Evolutionary conservation across 2,329 filamentous ascomycete genomes (phyloP), one percentile per base, ranked within the genome.

Genomic region (Ophiostoma novo-ulmi): DNA sequence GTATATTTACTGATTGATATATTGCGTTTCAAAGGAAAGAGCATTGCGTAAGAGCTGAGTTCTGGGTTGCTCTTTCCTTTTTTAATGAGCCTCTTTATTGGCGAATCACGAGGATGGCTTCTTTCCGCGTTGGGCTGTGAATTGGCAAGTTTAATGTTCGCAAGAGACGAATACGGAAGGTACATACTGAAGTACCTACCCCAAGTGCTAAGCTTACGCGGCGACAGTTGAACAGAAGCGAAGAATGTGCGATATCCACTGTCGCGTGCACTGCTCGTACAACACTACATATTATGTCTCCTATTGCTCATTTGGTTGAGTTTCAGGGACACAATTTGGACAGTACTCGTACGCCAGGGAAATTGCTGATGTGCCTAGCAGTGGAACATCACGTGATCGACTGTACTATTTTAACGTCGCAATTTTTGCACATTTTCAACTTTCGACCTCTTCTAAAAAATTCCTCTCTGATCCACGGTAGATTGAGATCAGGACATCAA

Each of bases 231-330:
- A 26, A 26, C 5, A 26, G 17, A 48, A 48, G 44, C 17, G 58
- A 63, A 63, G 52, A 58, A 58, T 58, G 22, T 10, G 58, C 58
- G 26, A 63, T 63, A 63, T 63, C 58, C 58, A 63, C 58, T 20
- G 58, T 63, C 58, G 58, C 58, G 58, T 61, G 55, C 55, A 55
- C 52, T 55, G 3, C 26, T 48, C 20, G 26, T 26, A 26, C 26
- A 3, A 31, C 44, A 48, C 44, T 48, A n/a, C n/a, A n/a, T n/a
- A n/a, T n/a, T n/a, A 48, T 48, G 6, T 20, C 44, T 6, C 44
- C 44, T 17, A 35, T 63, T 31, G 31, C 31, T 31, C 31, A 35
- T 35, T 63, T 26, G 58, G 58, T 36, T 36, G 58, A 31, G 26
- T 63, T 63, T 63, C 58, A 63, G 58, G 26, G 26, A 17, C 58